These are phyloP conservation scores for Liquidambar formosana DNA, from an alignment of 164 flowering plant genomes.

Conservation along the genomic window DNA sequence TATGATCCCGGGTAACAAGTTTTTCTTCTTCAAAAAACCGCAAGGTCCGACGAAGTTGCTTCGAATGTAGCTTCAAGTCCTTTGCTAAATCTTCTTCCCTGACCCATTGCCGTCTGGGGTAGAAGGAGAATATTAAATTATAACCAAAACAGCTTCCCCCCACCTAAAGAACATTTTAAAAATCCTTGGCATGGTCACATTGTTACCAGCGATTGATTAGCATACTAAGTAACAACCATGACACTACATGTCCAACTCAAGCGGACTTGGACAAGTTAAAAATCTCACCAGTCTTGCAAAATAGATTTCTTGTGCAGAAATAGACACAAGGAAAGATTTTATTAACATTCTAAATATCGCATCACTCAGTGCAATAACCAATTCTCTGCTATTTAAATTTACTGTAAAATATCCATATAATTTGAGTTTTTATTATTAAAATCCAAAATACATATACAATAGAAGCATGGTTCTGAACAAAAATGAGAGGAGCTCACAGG, in stretches of 20 bases:
- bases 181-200: background rate
- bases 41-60: constrained; percentile 85
- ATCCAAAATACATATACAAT: too few relatives aligned
- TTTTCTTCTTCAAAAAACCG: constrained; percentile 92
- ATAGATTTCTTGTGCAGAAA: background rate
- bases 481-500: too few relatives aligned
- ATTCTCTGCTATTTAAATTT: too few relatives aligned
- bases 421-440: too few relatives aligned
- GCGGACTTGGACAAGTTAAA: too few relatives aligned
- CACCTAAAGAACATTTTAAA: too few relatives aligned
- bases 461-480: too few relatives aligned
- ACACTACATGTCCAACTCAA: background rate
- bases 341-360: too few relatives aligned
- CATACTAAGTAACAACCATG: background rate
- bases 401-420: too few relatives aligned
- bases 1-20: constrained; percentile 72
- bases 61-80: constrained; percentile 80
- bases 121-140: constrained; percentile 4
- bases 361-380: too few relatives aligned
- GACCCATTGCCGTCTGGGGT: constrained; percentile 89
- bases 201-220: background rate
- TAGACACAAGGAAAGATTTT: background rate
- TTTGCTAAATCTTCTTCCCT: constrained; percentile 97
- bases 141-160: background rate
- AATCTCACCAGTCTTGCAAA: background rate